Conservation (phyloP, 371 early-diverging fungal species). For the Mucor plumbeus region DNA sequence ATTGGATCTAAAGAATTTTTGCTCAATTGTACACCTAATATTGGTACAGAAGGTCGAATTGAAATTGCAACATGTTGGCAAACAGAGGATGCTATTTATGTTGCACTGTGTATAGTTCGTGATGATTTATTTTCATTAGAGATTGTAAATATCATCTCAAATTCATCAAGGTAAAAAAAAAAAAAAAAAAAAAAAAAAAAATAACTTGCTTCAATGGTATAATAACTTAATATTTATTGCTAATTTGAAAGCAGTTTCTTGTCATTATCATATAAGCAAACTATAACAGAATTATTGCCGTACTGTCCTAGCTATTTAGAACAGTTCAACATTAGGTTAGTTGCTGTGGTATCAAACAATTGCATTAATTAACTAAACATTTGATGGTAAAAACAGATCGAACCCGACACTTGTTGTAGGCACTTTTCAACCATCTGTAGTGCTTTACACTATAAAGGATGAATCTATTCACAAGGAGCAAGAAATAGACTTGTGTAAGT, state of each 20-base stretch:
- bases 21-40: neutral
- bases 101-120: conserved; percentile 12
- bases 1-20: neutral
- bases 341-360: too few relatives aligned
- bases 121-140: conserved; percentile 4
- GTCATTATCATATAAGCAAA: neutral
- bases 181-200: neutral
- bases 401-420: conserved; percentile 19
- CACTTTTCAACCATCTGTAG: conserved; percentile 19
- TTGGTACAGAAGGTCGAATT: neutral
- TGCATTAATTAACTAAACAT: too few relatives aligned
- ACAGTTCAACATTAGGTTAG: conserved; percentile 18
- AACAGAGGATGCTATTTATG: neutral
- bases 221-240: neutral
- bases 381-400: conserved; percentile 1
- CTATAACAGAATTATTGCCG: neutral
- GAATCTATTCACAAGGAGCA: conserved; percentile 10
- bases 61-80: conserved; percentile 24
- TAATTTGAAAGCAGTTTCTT: neutral
- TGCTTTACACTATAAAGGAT: conserved; percentile 17
- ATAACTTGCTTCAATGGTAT: neutral
- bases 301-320: conserved; percentile 23
- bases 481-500: conserved; percentile 25
- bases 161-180: neutral
- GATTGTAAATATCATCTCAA: neutral